phyloP scores from a whole-genome alignment of 169 alveolate genomes.

The Cyclospora cayetanensis region DNA sequence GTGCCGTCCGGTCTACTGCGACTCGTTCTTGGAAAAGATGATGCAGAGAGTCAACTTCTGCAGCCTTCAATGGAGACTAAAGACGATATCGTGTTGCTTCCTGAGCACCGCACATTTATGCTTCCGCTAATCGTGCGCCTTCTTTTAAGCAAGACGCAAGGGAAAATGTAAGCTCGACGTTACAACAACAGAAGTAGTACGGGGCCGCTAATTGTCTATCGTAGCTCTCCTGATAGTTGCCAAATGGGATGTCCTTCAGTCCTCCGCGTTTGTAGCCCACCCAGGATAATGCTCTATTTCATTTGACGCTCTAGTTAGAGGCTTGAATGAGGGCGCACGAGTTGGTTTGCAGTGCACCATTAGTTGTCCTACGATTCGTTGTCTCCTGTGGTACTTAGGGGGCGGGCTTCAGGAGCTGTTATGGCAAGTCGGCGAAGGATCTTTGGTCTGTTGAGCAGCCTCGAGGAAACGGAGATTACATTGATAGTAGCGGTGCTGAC shows the following conservation, averaged over 20 bases:
- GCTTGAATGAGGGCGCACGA: too few relatives aligned
- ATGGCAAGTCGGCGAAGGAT: conserved; percentile 45
- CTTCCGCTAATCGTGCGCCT: conserved; percentile 50
- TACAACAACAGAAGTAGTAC: too few relatives aligned
- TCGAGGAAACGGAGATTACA: conserved; percentile 31
- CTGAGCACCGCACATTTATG: conserved; percentile 37
- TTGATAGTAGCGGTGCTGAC: conserved; percentile 48
- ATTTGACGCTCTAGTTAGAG: too few relatives aligned
- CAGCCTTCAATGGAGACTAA: conserved; percentile 2
- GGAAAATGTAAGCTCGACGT: conserved; percentile 28
- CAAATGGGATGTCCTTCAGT: too few relatives aligned
- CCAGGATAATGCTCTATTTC: too few relatives aligned
- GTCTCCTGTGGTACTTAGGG: conserved; percentile 40
- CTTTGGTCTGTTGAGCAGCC: conserved; percentile 45
- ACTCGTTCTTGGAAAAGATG: conserved; percentile 29
- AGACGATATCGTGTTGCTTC: conserved; percentile 23
- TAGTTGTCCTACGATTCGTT: too few relatives aligned
- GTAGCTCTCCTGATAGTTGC: too few relatives aligned
- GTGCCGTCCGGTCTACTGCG: conserved; percentile 47
- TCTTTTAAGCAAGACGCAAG: conserved; percentile 51
- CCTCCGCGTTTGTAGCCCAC: too few relatives aligned
- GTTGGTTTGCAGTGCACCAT: too few relatives aligned
- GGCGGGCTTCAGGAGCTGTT: conserved; percentile 30
- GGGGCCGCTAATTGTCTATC: too few relatives aligned
- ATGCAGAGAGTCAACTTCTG: conserved; percentile 11